phyloP scores from a whole-genome alignment of 179 eudicot species.

The Heliamphora pulchella region DNA sequence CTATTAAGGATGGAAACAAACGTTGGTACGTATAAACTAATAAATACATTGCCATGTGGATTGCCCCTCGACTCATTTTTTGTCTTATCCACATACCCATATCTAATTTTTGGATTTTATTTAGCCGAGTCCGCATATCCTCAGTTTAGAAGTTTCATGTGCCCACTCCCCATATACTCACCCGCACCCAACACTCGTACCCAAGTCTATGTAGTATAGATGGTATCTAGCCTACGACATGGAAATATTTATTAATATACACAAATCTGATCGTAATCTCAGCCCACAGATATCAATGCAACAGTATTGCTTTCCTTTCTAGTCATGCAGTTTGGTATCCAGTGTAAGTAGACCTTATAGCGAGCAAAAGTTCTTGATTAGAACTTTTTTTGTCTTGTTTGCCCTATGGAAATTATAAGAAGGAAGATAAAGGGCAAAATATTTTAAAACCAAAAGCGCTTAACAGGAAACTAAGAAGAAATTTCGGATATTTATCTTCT shows the following conservation, averaged over 20 bases:
- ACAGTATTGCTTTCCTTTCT: not conserved
- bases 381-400: not conserved
- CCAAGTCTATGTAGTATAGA: too few species aligned
- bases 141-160: too few species aligned
- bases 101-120: too few species aligned
- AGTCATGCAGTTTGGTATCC: not conserved
- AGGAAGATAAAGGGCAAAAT: not conserved
- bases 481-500: conserved; percentile 33
- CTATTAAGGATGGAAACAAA: too few species aligned
- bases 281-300: not conserved
- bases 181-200: too few species aligned
- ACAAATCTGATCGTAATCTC: not conserved
- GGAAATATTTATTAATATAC: not conserved
- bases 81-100: too few species aligned
- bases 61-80: too few species aligned
- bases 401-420: not conserved
- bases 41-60: too few species aligned
- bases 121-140: too few species aligned
- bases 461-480: not conserved
- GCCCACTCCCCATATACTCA: too few species aligned
- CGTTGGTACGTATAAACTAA: too few species aligned
- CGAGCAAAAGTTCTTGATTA: not conserved
- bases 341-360: not conserved
- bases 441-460: not conserved
- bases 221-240: not conserved